Conservation (phyloP, 2,329 filamentous ascomycete species). For the Chaetomium sp. region DNA sequence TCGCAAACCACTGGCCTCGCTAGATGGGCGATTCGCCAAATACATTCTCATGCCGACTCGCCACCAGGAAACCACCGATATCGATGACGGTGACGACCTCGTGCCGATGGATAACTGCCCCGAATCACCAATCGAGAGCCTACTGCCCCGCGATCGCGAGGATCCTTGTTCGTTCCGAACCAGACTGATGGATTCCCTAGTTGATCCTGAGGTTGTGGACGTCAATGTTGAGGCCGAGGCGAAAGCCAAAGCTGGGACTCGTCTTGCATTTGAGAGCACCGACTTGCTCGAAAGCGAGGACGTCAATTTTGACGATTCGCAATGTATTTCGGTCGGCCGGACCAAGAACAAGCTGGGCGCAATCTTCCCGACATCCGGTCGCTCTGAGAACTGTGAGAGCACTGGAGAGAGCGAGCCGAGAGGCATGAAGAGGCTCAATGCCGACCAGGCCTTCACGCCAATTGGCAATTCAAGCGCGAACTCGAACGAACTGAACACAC, state of each 20-base stretch:
- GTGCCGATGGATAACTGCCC: not conserved
- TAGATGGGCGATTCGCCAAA: conserved; percentile 1
- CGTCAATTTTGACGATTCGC: conserved; percentile 15
- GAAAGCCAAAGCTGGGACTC: too few species aligned
- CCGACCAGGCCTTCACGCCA: too few species aligned
- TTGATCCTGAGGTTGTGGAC: not conserved
- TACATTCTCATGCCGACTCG: not conserved
- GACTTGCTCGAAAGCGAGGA: conserved; percentile 1
- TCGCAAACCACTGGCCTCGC: not conserved
- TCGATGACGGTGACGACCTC: not conserved
- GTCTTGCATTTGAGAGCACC: conserved; percentile 3
- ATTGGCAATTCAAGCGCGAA: too few species aligned
- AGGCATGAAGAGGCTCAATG: too few species aligned
- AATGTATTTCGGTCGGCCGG: conserved; percentile 18
- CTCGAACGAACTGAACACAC: too few species aligned
- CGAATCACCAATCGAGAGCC: not conserved
- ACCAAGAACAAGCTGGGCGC: conserved; percentile 3
- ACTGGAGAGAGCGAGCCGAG: too few species aligned
- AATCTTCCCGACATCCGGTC: too few species aligned
- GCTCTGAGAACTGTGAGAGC: too few species aligned
- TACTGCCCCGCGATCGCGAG: conserved; percentile 4
- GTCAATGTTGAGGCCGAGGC: not conserved
- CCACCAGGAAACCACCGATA: not conserved
- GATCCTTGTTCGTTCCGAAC: conserved; percentile 16
- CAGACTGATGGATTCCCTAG: conserved; percentile 8